Base-by-base conservation (phyloP, 352 stramenopile genomes). In the Globisporangium irregulare region DNA sequence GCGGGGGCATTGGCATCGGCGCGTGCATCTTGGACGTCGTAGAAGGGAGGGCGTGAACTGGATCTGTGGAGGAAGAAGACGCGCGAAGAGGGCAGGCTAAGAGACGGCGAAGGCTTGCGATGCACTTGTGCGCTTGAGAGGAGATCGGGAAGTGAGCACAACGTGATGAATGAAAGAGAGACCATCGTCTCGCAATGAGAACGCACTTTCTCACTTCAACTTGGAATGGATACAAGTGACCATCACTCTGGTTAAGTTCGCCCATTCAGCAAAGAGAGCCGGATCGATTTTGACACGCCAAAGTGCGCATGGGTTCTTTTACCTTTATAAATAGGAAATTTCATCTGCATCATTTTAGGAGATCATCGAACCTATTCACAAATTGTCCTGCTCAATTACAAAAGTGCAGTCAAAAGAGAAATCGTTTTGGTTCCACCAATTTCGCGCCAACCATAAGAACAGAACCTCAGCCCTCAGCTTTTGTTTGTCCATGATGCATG, bases 151-250 rank as follows among this genome's bases (percentile, higher is more conserved):
- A 62, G 56, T 62, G 56, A 61, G n/a, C 27, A 18, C 24, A 3
- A 14, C 10, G 15, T 36, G 14, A 5, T 7, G 25, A 48, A 20
- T 15, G 38, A 20, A 43, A 6, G 32, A 46, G 56, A 48, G 56
- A 50, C 56, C 55, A n/a, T 36, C 29, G 29, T 32, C 29, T 32
- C 7, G 20, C 55, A 48, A 48, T 48, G 38, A 43, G 38, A 50
- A 22, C 12, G 56, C 56, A 27, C 56, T 62, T 62, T 62, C 56
- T 62, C 56, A 50, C 56, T 62, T 62, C 56, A 62, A 62, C 56
- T 29, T 48, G 56, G 56, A 22, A 62, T 62, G 36, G 29, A 62
- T 59, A 24, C 29, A 48, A 36, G 8, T n/a, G 56, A 62, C 32
- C 34, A 32, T 62, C 56, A 62, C 56, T 62, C 56, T 62, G 27